Evolutionary conservation across 2,329 filamentous ascomycete genomes (phyloP).

Genomic region (Fusarium pseudograminearum): DNA sequence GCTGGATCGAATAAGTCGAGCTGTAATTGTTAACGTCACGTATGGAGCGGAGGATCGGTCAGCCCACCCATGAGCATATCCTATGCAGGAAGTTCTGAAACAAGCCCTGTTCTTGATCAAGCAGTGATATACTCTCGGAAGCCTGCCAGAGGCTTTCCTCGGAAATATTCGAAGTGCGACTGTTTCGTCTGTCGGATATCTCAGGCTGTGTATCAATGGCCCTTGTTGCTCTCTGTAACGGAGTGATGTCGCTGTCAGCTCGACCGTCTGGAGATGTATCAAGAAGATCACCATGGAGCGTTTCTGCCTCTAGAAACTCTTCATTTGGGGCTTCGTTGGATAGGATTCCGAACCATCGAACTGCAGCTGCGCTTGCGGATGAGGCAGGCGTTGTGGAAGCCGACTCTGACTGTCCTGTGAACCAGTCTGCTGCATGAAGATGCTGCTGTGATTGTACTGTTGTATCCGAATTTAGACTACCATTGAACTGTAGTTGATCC

Average conservation of each 20-base stretch:
- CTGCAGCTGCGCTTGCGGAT: slow-evolving; percentile 42
- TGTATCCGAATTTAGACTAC: slow-evolving; percentile 6
- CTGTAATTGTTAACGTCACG: background rate
- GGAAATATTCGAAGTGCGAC: background rate
- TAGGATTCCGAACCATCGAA: slow-evolving; percentile 45
- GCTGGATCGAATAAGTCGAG: slow-evolving; percentile 45
- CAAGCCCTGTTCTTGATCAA: slow-evolving; percentile 39
- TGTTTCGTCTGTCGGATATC: background rate
- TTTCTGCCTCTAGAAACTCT: background rate
- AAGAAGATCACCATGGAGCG: slow-evolving; percentile 13
- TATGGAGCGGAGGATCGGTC: accelerated
- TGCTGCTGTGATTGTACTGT: slow-evolving; percentile 8
- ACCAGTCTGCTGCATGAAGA: slow-evolving; percentile 9
- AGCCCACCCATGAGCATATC: slow-evolving; percentile 44
- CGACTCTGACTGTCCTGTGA: slow-evolving; percentile 28
- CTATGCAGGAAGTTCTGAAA: slow-evolving; percentile 44
- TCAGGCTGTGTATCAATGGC: slow-evolving; percentile 38
- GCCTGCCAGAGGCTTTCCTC: slow-evolving; percentile 45
- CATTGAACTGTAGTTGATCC: background rate
- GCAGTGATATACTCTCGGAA: slow-evolving; percentile 34
- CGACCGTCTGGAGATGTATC: slow-evolving; percentile 9
- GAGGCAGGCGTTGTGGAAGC: slow-evolving; percentile 41
- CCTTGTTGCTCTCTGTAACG: slow-evolving; percentile 33
- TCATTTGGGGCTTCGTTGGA: slow-evolving; percentile 34
- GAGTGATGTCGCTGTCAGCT: slow-evolving; percentile 22